These are phyloP conservation scores for Silene vulgaris DNA, from an alignment of 179 eudicot species.

Conservation along the genomic window DNA sequence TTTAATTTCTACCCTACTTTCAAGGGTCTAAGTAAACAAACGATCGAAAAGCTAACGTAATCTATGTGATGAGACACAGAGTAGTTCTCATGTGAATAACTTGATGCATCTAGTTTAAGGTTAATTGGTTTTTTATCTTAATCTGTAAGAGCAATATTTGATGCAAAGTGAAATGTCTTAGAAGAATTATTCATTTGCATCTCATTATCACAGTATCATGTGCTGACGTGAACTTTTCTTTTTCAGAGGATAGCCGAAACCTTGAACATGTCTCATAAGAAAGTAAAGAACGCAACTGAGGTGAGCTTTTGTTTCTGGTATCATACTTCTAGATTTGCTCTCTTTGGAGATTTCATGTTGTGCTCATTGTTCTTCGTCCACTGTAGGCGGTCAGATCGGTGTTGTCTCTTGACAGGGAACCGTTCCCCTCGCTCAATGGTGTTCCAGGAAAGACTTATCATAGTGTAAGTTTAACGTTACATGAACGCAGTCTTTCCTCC, in stretches of 20 bases:
- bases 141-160: background rate
- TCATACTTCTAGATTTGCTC: background rate
- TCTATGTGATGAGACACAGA: background rate
- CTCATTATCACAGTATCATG: background rate
- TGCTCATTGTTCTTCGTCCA: slow-evolving; percentile 9
- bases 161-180: background rate
- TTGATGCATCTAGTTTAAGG: background rate
- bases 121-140: background rate
- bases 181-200: background rate
- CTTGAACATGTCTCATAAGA: slow-evolving; percentile 78
- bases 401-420: slow-evolving; percentile 81
- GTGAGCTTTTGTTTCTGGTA: slow-evolving; percentile 23
- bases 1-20: too few relatives aligned
- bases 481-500: background rate
- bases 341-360: background rate
- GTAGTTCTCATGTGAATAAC: background rate
- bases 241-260: slow-evolving; percentile 75
- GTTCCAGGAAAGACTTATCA: slow-evolving; percentile 76
- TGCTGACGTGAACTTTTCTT: slow-evolving; percentile 21
- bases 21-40: background rate
- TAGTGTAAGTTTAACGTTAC: slow-evolving; percentile 52
- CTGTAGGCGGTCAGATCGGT: slow-evolving; percentile 68
- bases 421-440: slow-evolving; percentile 69
- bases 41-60: background rate
- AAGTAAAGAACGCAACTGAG: slow-evolving; percentile 88